Evolutionary conservation across 176 grass and related monocot genomes (phyloP).

Genomic region (Echinochloa phyllopogon): DNA sequence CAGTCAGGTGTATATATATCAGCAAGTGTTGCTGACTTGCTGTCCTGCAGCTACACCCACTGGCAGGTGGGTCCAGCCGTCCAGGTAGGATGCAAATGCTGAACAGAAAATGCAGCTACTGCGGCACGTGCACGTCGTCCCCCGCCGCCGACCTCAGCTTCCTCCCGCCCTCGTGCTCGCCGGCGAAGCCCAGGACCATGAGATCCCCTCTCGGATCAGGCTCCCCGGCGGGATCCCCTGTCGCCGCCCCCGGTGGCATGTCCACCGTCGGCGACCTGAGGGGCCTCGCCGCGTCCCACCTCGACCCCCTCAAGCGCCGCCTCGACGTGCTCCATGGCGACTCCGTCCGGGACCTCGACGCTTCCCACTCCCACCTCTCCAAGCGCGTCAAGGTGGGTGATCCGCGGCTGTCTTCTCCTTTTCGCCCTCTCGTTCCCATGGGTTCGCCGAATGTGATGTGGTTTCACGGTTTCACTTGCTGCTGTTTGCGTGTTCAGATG

Average conservation of each 20-base stretch:
- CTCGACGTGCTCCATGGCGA: conserved; percentile 54
- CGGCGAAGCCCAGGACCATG: conserved; percentile 24
- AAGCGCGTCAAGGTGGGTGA: conserved; percentile 66
- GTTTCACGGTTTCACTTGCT: background rate
- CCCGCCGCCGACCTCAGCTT: conserved; percentile 38
- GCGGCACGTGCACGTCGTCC: conserved; percentile 6
- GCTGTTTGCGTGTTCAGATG: conserved; percentile 39
- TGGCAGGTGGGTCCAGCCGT: background rate
- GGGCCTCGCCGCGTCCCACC: conserved; percentile 43
- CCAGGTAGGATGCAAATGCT: too few relatives aligned
- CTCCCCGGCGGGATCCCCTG: background rate
- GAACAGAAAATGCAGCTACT: too few relatives aligned
- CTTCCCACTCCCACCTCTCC: conserved; percentile 58
- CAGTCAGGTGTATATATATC: conserved; percentile 16
- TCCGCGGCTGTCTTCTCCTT: background rate
- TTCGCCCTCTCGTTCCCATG: background rate
- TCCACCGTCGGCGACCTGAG: conserved; percentile 54
- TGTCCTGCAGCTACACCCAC: background rate
- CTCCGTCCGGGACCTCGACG: conserved; percentile 42
- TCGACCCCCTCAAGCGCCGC: conserved; percentile 61
- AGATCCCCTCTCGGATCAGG: background rate
- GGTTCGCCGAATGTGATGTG: background rate
- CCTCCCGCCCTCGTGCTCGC: conserved; percentile 21
- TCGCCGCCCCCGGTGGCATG: background rate
- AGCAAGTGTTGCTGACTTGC: conserved; percentile 16